These are phyloP conservation scores for Cnidoscolus chayamansa DNA, from an alignment of 441 rosid species.

Conservation along the genomic window DNA sequence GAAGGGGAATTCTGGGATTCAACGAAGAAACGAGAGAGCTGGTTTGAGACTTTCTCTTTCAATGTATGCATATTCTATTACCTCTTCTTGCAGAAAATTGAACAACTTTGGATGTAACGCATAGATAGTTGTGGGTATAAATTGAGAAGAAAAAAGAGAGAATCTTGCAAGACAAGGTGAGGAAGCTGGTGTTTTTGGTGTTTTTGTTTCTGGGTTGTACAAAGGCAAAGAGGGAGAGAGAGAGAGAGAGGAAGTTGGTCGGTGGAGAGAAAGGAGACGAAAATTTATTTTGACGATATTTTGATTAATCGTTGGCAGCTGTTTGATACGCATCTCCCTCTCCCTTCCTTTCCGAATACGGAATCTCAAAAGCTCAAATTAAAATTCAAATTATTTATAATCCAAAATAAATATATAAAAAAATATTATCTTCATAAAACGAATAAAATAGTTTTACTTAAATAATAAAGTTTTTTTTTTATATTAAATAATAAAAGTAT, in stretches of 20 bases:
- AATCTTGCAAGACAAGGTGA: background rate
- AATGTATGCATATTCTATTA: conserved; percentile 43
- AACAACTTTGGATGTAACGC: background rate
- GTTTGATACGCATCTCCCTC: too few relatives aligned
- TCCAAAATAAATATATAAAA: too few relatives aligned
- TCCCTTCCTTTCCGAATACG: too few relatives aligned
- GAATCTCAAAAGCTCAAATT: too few relatives aligned
- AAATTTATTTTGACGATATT: too few relatives aligned
- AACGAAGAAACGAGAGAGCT: conserved; percentile 62
- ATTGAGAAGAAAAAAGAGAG: background rate
- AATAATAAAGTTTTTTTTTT: too few relatives aligned
- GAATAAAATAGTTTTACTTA: too few relatives aligned
- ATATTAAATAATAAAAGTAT: too few relatives aligned
- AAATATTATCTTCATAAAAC: too few relatives aligned
- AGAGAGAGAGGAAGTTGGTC: conserved; percentile 10
- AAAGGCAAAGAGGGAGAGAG: background rate
- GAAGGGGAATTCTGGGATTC: conserved; percentile 43
- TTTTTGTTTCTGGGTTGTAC: background rate
- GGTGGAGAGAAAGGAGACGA: conserved; percentile 6
- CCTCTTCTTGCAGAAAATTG: background rate
- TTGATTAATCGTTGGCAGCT: too few relatives aligned
- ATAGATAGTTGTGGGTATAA: background rate
- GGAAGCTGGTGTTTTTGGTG: background rate
- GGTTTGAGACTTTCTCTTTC: conserved; percentile 67
- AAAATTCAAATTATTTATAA: too few relatives aligned